These are phyloP conservation scores for Phoenix dactylifera DNA, from an alignment of 176 grass and related monocot species.

Conservation along the genomic window DNA sequence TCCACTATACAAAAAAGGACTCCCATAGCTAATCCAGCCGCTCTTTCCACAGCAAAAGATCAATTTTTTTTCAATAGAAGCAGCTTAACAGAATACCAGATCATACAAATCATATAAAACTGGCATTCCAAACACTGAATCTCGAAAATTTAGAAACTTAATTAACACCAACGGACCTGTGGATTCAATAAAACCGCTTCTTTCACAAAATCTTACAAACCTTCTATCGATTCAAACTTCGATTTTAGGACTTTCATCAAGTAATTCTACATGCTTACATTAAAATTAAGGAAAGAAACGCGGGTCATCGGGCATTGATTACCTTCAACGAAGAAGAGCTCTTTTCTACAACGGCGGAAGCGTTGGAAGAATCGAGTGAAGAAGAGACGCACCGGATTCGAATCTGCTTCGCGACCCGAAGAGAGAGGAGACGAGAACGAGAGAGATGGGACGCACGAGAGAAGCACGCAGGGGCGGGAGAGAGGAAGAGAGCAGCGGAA, in stretches of 20 bases:
- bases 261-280: neutral
- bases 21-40: too few relatives aligned
- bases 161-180: too few relatives aligned
- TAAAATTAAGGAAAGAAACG: neutral
- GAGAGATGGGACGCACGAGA: constrained; percentile 6
- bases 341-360: constrained; percentile 16
- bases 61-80: too few relatives aligned
- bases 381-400: constrained; percentile 56
- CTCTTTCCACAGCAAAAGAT: too few relatives aligned
- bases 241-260: neutral
- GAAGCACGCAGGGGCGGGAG: constrained; percentile 16
- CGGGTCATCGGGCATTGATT: neutral
- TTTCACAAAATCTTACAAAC: too few relatives aligned
- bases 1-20: too few relatives aligned
- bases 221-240: neutral
- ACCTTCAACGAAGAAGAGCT: constrained; percentile 55
- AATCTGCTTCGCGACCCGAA: constrained; percentile 20
- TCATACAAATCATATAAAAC: too few relatives aligned
- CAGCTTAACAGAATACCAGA: too few relatives aligned
- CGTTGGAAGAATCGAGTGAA: constrained; percentile 17
- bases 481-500: constrained; percentile 26
- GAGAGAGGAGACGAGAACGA: constrained; percentile 1
- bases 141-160: too few relatives aligned
- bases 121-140: too few relatives aligned
- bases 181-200: too few relatives aligned